Evolutionary conservation across 1,284 basidiomycete genomes (phyloP), one percentile per base, ranked within the genome.

Genomic region (Boletus albobrunnescens): DNA sequence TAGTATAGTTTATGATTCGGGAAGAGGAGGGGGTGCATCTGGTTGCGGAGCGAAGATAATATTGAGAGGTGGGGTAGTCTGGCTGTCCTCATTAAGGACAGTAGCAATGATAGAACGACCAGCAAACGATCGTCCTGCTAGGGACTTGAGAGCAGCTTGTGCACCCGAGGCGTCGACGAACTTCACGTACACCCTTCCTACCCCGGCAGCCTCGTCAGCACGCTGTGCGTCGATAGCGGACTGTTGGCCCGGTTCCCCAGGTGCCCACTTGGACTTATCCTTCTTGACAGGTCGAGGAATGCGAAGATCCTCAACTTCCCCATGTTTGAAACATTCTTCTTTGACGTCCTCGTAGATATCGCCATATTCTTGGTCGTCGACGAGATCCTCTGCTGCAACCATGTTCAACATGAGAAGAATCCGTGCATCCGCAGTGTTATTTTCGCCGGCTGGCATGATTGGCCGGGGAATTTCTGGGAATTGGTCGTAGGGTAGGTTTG

Each of bases 361-460:
- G 16, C 81, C 81, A 64, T 96, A 99, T 63, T 99, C 95, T 52
- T 85, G 75, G 66, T 98, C 95, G 63, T 94, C 87, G 22, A 79
- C 70, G 46, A 99, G 79, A 65, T 99, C 95, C 47, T 99, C 95
- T 3, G 91, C 71, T 0, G 91, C 91, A 54, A 99, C 94, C 96
- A 99, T 99, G 78, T 99, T 99, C 63, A 99, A 76, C 86, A 99
- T 90, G 63, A 97, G 85, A 64, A 99, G 79, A 64, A 95, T 94
- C 36, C 89, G 83, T 13, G 86, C 82, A 36, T 85, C 77, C 11
- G 69, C 70, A 26, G 70, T 70, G 37, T 75, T 76, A 43, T 74
- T 72, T 56, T 86, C 81, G 47, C 83, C 83, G 8, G 87, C 86
- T 47, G 88, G 87, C 74, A 93, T 83, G 63, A 90, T 91, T 19